Percentiles rank a stretch among this genome's conserved stretches.
Conservation (phyloP, 768 basidiomycete species). For the Phlebiopsis flavidoalba region DNA sequence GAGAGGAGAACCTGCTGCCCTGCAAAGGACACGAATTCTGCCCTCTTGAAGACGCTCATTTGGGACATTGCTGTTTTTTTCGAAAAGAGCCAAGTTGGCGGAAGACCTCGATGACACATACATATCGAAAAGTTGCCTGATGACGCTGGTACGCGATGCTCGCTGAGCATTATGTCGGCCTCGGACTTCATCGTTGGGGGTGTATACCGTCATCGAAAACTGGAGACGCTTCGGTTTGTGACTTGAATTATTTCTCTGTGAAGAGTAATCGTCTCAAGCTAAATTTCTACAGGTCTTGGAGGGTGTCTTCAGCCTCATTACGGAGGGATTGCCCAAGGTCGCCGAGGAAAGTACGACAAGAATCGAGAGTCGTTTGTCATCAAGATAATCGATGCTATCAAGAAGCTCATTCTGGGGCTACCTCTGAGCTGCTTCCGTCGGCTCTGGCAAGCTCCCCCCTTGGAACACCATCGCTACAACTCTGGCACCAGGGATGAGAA, state of each 20-base stretch:
- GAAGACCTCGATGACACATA: constrained; percentile 29
- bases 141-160: constrained; percentile 40
- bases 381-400: constrained; percentile 47
- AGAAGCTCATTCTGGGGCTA: constrained; percentile 40
- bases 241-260: not conserved
- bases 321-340: constrained; percentile 59
- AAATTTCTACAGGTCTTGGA: constrained; percentile 43
- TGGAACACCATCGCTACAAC: constrained; percentile 58
- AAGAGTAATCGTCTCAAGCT: not conserved
- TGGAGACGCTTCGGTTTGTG: constrained; percentile 45
- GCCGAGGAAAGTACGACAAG: constrained; percentile 48
- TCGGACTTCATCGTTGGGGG: constrained; percentile 59
- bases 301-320: constrained; percentile 67
- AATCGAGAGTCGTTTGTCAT: constrained; percentile 44
- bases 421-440: constrained; percentile 33
- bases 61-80: constrained; percentile 15
- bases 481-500: constrained; percentile 43
- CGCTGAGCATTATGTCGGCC: constrained; percentile 64
- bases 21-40: constrained; percentile 41
- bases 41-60: constrained; percentile 32
- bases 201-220: constrained; percentile 46
- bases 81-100: constrained; percentile 3
- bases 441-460: constrained; percentile 58
- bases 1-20: constrained; percentile 13
- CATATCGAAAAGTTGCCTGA: constrained; percentile 43